Conservation (phyloP, 768 basidiomycete genomes). For the Roridomyces roridus region DNA sequence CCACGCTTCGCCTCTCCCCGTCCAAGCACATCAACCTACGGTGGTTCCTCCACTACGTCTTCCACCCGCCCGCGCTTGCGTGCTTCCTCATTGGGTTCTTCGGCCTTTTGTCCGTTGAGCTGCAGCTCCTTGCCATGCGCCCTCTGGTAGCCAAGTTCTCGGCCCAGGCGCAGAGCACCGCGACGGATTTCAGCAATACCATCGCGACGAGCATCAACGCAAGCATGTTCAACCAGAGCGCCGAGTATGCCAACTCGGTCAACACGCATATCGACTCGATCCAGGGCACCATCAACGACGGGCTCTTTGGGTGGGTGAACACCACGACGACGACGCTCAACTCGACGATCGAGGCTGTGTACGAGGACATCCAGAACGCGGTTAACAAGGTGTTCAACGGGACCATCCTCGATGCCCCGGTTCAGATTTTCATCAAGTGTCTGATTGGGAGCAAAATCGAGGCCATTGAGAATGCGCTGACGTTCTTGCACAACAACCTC, state of each 20-base stretch:
- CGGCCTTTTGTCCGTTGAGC: constrained; percentile 83
- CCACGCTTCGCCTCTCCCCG: constrained; percentile 59
- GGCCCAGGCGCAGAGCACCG: constrained; percentile 63
- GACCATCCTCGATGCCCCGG: constrained; percentile 80
- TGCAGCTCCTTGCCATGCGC: constrained; percentile 82
- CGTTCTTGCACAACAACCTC: constrained; percentile 90
- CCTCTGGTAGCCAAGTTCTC: constrained; percentile 76
- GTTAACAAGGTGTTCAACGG: constrained; percentile 84
- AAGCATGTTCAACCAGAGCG: constrained; percentile 84
- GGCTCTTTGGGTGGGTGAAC: constrained; percentile 95
- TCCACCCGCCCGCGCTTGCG: constrained; percentile 88
- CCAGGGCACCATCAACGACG: constrained; percentile 82
- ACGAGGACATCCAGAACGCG: constrained; percentile 79
- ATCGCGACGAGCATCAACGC: constrained; percentile 81
- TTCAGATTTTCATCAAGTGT: constrained; percentile 88
- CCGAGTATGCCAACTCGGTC: constrained; percentile 75
- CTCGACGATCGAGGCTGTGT: constrained; percentile 84
- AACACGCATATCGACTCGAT: constrained; percentile 74
- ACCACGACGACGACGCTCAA: constrained; percentile 88
- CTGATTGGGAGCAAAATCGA: constrained; percentile 91
- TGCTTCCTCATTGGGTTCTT: constrained; percentile 94
- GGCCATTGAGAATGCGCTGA: constrained; percentile 85
- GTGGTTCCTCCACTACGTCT: constrained; percentile 93
- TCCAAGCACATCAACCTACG: constrained; percentile 71
- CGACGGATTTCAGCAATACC: constrained; percentile 68